phyloP scores from a whole-genome alignment of 2,329 filamentous ascomycete genomes.

The Pyricularia grisea region DNA sequence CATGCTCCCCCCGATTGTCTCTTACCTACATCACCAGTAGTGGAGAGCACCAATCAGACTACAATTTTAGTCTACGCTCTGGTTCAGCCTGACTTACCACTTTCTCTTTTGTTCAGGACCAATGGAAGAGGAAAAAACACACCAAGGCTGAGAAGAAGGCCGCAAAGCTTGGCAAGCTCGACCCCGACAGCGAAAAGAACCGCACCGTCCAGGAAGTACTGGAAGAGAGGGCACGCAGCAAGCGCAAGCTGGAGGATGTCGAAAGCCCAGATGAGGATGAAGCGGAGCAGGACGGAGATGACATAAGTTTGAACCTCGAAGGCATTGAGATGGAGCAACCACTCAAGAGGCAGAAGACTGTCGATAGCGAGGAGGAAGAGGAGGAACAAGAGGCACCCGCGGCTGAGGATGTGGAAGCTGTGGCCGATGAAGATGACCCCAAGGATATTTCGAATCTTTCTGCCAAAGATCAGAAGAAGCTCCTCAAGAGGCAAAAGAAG shows the following conservation, averaged over 20 bases:
- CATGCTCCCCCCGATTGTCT: not conserved
- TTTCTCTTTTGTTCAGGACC: conserved; percentile 49
- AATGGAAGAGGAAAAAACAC: conserved; percentile 94
- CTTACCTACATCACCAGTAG: not conserved
- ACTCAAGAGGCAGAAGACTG: conserved; percentile 49
- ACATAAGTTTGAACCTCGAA: conserved; percentile 26
- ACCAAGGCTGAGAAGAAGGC: conserved; percentile 76
- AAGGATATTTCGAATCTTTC: conserved; percentile 17
- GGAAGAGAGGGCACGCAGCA: conserved; percentile 69
- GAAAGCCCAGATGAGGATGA: conserved; percentile 36
- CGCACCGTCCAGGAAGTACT: conserved; percentile 82
- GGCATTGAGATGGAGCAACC: conserved; percentile 53
- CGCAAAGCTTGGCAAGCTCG: conserved; percentile 58
- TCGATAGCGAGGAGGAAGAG: conserved; percentile 15
- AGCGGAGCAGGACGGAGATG: conserved; percentile 33
- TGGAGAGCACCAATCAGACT: not conserved
- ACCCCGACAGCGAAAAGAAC: conserved; percentile 77
- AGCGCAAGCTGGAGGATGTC: conserved; percentile 67
- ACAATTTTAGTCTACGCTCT: not conserved
- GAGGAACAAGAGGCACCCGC: conserved; percentile 9
- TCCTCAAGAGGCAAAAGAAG: conserved; percentile 30
- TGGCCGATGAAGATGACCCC: not conserved
- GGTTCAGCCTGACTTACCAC: not conserved
- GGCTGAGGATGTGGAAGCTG: not conserved
- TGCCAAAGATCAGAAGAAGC: conserved; percentile 38